phyloP scores from a whole-genome alignment of 106 monocot species.

The Alisma plantagoaquatica region DNA sequence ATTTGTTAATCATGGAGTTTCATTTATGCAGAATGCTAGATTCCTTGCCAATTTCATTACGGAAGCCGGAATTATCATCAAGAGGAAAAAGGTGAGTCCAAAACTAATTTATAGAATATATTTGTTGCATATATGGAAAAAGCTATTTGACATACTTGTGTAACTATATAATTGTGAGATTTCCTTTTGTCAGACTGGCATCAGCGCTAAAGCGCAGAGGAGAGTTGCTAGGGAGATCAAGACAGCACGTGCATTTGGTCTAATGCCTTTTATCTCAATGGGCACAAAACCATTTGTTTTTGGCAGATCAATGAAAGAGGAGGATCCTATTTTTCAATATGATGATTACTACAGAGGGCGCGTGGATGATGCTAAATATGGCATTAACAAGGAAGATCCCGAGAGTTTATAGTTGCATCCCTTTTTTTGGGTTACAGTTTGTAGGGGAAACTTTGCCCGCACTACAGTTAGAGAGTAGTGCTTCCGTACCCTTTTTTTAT shows the following conservation, averaged over 20 bases:
- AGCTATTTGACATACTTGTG: no score
- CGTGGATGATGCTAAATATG: not conserved
- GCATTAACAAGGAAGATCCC: not conserved
- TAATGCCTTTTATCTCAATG: conserved; percentile 72
- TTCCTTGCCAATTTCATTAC: conserved; percentile 70
- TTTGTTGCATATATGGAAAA: not conserved
- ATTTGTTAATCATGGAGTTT: no score
- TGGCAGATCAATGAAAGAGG: conserved; percentile 52
- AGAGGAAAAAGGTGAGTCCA: conserved; percentile 52
- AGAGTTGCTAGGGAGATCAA: conserved; percentile 84
- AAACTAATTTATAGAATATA: not conserved
- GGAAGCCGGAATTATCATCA: conserved; percentile 75
- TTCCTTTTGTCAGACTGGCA: conserved; percentile 31
- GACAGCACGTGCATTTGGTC: conserved; percentile 64
- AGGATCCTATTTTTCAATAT: not conserved
- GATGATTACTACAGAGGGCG: not conserved
- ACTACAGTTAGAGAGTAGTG: no score
- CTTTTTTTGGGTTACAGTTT: no score
- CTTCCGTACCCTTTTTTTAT: no score
- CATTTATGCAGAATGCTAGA: conserved; percentile 59
- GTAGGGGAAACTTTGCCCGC: no score
- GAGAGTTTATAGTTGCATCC: no score
- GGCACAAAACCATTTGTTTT: conserved; percentile 47
- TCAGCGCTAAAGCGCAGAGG: conserved; percentile 84
- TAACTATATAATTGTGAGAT: not conserved